Conservation (phyloP, 106 monocot genomes). For the Dendrobium chrysotoxum region DNA sequence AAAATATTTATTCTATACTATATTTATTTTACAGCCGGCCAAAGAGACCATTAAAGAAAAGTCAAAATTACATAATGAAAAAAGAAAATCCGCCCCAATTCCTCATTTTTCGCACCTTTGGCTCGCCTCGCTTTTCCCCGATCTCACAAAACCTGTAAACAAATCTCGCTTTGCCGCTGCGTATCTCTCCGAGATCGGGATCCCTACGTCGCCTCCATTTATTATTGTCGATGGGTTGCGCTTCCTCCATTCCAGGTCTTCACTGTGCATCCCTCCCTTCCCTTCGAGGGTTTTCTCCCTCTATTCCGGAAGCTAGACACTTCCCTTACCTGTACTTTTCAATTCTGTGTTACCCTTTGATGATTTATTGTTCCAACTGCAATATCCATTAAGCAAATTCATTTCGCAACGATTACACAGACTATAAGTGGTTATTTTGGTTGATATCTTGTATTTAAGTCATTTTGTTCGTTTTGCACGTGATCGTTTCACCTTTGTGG, state of each 20-base stretch:
- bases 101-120: no score
- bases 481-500: no score
- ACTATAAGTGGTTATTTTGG: no score
- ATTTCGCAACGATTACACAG: background rate
- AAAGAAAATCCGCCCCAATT: no score
- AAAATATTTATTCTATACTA: no score
- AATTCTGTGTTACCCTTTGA: background rate
- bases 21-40: no score
- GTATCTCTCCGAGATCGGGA: background rate
- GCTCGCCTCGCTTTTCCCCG: background rate
- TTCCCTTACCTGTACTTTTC: background rate
- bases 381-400: background rate
- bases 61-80: no score
- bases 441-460: no score
- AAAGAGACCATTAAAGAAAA: no score
- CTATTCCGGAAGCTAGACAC: background rate
- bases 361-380: background rate
- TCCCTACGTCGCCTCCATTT: background rate
- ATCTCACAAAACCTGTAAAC: background rate
- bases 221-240: background rate
- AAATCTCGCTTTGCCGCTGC: background rate
- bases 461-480: no score
- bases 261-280: background rate
- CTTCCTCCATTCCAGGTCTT: conserved; percentile 7
- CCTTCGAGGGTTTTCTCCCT: background rate